phyloP scores from a whole-genome alignment of 73 alveolate species.

The Stentor coeruleus region DNA sequence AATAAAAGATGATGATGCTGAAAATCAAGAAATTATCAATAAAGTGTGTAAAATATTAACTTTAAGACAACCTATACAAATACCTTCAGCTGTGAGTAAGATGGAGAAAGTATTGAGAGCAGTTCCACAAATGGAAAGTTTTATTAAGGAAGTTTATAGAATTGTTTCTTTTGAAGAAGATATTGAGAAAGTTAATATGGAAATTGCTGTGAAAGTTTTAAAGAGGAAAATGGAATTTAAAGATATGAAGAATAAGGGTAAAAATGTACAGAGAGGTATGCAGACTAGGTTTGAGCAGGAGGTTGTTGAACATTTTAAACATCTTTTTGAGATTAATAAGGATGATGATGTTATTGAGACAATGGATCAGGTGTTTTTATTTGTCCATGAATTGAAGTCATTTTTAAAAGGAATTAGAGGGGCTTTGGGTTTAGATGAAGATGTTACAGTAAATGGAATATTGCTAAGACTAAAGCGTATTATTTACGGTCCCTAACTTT shows the following conservation, averaged over 20 bases:
- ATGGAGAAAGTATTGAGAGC: slow-evolving; percentile 11
- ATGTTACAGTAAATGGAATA: not conserved
- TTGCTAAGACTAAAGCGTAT: not conserved
- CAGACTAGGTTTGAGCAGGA: not conserved
- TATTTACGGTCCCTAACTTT: not conserved
- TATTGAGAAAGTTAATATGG: slow-evolving; percentile 2
- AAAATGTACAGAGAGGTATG: not conserved
- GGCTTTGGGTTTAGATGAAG: slow-evolving; percentile 16
- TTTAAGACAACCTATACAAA: not conserved
- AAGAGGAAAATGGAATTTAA: not conserved
- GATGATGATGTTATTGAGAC: not conserved
- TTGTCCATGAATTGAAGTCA: not conserved
- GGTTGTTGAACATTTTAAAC: not conserved
- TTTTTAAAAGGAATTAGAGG: not conserved
- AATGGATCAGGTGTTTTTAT: slow-evolving; percentile 19
- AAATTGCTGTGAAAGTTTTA: not conserved
- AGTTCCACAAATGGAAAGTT: not conserved
- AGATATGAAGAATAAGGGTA: not conserved
- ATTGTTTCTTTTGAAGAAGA: not conserved
- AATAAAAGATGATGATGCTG: not conserved
- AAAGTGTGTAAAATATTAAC: slow-evolving; percentile 8
- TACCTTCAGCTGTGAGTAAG: slow-evolving; percentile 11
- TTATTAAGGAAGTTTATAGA: not conserved
- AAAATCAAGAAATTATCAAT: not conserved
- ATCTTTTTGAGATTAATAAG: not conserved